phyloP scores from a whole-genome alignment of 495 filamentous ascomycete species.

The Rostrohypoxylon terebratum region DNA sequence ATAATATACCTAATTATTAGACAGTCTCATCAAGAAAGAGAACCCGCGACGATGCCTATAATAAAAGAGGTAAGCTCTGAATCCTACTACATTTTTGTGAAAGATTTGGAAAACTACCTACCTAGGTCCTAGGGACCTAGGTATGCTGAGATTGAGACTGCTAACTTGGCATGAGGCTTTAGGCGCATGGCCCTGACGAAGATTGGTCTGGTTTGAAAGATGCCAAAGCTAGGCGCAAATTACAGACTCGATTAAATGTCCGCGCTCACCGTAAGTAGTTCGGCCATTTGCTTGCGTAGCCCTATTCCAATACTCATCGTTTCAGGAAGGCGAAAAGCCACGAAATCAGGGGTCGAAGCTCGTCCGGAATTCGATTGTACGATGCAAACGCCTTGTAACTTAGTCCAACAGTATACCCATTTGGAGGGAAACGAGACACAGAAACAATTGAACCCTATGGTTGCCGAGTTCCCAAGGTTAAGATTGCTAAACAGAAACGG shows the following conservation, averaged over 20 bases:
- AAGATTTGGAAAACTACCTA: neutral
- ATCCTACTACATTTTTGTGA: neutral
- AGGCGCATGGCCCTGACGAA: conserved; percentile 44
- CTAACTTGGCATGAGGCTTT: conserved; percentile 9
- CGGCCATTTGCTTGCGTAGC: neutral
- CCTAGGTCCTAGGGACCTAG: too few relatives aligned
- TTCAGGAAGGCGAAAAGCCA: conserved; percentile 35
- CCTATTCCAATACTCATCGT: conserved; percentile 4
- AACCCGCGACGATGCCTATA: conserved; percentile 11
- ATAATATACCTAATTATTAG: too few relatives aligned
- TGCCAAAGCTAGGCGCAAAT: conserved; percentile 44
- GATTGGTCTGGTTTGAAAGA: conserved; percentile 50
- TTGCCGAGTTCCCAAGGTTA: neutral
- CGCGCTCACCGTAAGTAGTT: conserved; percentile 45
- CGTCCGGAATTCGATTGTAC: neutral
- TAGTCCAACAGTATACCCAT: neutral
- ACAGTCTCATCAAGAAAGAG: neutral
- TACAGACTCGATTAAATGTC: conserved; percentile 50
- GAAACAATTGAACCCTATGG: neutral
- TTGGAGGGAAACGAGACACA: neutral
- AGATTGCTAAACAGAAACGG: neutral
- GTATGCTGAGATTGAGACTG: neutral
- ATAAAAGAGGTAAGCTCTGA: conserved; percentile 23
- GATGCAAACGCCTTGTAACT: neutral
- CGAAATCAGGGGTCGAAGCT: neutral